Base-by-base conservation (phyloP, 768 basidiomycete species). In the Suillus luteus region DNA sequence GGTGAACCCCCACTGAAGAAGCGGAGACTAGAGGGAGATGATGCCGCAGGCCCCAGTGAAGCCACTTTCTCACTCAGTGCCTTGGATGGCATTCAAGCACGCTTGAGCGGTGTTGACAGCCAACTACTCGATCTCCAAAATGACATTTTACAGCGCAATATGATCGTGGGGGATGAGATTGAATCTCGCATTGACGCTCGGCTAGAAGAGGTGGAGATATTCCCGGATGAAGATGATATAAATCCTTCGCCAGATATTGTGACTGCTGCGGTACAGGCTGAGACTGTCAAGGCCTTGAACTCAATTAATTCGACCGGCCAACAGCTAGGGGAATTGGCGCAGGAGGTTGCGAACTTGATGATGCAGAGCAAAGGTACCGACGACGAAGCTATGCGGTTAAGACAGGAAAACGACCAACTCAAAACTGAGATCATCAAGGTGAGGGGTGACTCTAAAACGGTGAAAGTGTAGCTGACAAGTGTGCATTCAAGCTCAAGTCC, bases 91-190 rank as follows among this genome's bases (percentile, higher is more conserved):
- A 67, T 79, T 35, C 67, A 64, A 22, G 76, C 77, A 14, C 66
- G 68, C n/a, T 64, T 81, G 62, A 40, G 55, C 31, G 59, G 60
- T 4, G 70, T 80, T 8, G 72, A 73, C 14, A 59, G 62, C 51
- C 71, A 73, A 17, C 61, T 81, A 41, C 3, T 64, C 31, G 75
- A 78, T 22, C 67, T 81, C 31, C 70, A 77, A 64, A 79, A 80
- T 61, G 74, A 76, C 52, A 66, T 80, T 24, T 68, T 64, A 3
- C 79, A 80, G 65, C 75, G 74, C 61, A 70, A 79, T 60, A 46
- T 55, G 31, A 62, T 72, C 40, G 19, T 79, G 38, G 66, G 70
- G 5, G 68, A 71, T 22, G 69, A 76, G 61, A 69, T 79, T 33
- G 73, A 77, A n/a, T 65, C 69, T 62, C 64, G 65, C 38, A 66